phyloP scores from a whole-genome alignment of 2,329 filamentous ascomycete genomes.

The Tolypocladium amazonense region DNA sequence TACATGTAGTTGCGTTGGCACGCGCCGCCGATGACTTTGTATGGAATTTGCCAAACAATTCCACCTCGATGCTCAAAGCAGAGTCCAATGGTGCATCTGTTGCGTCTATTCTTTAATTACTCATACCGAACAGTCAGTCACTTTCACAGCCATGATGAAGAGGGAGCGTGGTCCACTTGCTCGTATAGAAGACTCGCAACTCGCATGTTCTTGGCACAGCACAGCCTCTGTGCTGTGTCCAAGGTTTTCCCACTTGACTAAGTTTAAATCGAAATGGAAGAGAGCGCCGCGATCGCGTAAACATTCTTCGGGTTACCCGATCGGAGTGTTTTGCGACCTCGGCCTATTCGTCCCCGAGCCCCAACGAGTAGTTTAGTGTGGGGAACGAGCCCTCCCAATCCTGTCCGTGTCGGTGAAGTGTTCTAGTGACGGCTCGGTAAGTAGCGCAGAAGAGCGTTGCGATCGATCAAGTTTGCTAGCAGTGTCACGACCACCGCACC shows the following conservation, averaged over 20 bases:
- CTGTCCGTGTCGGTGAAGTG: neutral
- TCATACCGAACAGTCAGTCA: neutral
- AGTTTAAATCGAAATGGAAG: no score
- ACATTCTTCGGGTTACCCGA: no score
- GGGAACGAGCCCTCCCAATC: neutral
- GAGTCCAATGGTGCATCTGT: neutral
- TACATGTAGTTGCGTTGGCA: neutral
- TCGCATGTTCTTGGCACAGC: neutral
- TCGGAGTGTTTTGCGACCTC: neutral
- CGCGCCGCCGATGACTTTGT: neutral
- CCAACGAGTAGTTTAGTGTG: no score
- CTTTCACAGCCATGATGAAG: neutral
- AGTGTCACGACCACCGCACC: no score
- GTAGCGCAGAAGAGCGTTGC: no score
- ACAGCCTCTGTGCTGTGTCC: neutral
- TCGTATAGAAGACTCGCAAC: neutral
- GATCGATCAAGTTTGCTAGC: no score
- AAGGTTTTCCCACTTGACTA: no score
- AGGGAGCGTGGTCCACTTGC: neutral
- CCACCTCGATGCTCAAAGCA: neutral
- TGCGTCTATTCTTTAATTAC: neutral
- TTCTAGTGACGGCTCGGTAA: no score
- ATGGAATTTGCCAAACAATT: neutral
- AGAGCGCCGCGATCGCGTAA: no score
- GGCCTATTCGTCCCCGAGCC: neutral